Evolutionary conservation across 495 filamentous ascomycete species (phyloP).

Genomic region (Annulohypoxylon moriforme): DNA sequence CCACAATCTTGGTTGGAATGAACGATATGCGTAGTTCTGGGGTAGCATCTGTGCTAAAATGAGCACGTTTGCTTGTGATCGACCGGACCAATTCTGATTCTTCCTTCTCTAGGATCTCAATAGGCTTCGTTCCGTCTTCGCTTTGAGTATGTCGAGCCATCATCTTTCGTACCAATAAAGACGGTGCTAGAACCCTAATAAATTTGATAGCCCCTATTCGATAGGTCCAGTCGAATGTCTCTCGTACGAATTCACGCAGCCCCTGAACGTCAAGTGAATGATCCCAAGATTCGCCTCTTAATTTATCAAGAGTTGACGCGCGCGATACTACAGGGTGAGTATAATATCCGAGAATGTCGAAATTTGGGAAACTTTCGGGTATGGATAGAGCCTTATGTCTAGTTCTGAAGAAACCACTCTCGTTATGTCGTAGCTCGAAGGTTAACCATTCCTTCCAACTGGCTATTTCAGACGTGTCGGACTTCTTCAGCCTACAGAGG

Average conservation of each 20-base stretch:
- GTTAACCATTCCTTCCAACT: conserved; percentile 81
- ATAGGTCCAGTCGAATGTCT: conserved; percentile 88
- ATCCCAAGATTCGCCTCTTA: conserved; percentile 72
- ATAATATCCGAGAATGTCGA: conserved; percentile 84
- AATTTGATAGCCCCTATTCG: conserved; percentile 84
- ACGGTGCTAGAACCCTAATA: conserved; percentile 82
- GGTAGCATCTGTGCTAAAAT: conserved; percentile 77
- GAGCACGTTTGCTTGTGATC: conserved; percentile 73
- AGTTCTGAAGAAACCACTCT: conserved; percentile 80
- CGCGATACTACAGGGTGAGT: conserved; percentile 83
- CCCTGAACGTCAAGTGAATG: conserved; percentile 71
- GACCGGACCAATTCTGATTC: conserved; percentile 65
- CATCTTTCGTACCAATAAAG: conserved; percentile 75
- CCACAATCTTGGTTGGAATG: conserved; percentile 78
- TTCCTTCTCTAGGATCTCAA: conserved; percentile 55
- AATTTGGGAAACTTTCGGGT: conserved; percentile 83
- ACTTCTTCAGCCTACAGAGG: conserved; percentile 69
- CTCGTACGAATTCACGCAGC: conserved; percentile 76
- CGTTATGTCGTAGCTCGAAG: conserved; percentile 84
- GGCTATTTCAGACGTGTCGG: conserved; percentile 63
- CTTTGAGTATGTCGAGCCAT: conserved; percentile 51
- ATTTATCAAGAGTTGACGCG: conserved; percentile 64
- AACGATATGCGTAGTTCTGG: conserved; percentile 83
- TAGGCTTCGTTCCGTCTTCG: conserved; percentile 42
- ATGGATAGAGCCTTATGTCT: conserved; percentile 79